Evolutionary conservation across 2,329 filamentous ascomycete species (phyloP).

Genomic region (Chrysoporthe puriensis): DNA sequence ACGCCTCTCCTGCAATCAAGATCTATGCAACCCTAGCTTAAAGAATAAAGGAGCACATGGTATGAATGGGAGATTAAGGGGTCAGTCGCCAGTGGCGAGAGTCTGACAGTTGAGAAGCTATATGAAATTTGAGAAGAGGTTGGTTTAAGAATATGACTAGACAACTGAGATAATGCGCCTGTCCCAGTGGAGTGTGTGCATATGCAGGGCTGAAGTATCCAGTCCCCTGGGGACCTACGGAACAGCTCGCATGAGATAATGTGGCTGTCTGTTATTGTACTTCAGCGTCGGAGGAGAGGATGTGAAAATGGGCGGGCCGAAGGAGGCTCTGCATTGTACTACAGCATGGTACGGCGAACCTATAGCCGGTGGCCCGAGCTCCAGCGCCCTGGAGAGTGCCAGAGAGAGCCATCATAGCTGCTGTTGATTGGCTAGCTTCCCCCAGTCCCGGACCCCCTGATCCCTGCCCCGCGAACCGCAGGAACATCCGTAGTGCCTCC

Average conservation of each 20-base stretch:
- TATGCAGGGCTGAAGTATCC: too few relatives aligned
- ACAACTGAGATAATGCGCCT: too few relatives aligned
- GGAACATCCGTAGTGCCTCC: not conserved
- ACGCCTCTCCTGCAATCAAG: too few relatives aligned
- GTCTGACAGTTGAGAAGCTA: not conserved
- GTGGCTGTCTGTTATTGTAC: not conserved
- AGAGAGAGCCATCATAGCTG: not conserved
- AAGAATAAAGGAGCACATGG: not conserved
- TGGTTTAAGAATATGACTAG: too few relatives aligned
- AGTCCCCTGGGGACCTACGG: too few relatives aligned
- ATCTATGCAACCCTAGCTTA: too few relatives aligned
- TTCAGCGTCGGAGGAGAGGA: slow-evolving; percentile 4
- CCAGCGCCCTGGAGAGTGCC: not conserved
- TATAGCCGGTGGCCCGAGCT: not conserved
- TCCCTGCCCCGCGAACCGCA: not conserved
- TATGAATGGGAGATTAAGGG: not conserved
- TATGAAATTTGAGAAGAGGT: too few relatives aligned
- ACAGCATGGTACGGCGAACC: not conserved
- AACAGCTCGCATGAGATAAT: too few relatives aligned
- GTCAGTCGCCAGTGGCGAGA: not conserved
- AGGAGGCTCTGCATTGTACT: not conserved
- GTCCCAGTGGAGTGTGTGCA: too few relatives aligned
- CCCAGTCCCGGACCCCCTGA: not conserved
- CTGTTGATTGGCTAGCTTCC: not conserved
- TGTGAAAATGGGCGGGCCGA: not conserved